Percentiles rank a stretch among this genome's conserved stretches.
Evolutionary conservation across 2,329 filamentous ascomycete species (phyloP).

Genomic region (Pseudodiploospora longispora): DNA sequence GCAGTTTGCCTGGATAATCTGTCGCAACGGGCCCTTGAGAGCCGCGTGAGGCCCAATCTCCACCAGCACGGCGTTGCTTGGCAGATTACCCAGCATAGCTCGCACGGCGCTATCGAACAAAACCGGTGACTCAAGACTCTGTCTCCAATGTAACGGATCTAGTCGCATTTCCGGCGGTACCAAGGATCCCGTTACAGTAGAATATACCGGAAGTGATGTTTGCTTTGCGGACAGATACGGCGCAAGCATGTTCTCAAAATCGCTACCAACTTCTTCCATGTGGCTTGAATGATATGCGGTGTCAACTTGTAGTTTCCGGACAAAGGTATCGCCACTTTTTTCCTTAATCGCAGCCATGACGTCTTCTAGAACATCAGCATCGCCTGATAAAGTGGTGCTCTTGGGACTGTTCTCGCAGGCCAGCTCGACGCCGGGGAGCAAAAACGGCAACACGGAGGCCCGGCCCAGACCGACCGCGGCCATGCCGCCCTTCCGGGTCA

Average conservation of each 20-base stretch:
- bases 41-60: constrained; percentile 15
- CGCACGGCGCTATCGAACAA: constrained; percentile 13
- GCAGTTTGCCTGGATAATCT: constrained; percentile 10
- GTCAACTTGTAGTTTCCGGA: constrained; percentile 2
- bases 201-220: no score
- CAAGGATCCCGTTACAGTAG: no score
- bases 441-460: background rate
- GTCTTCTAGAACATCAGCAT: background rate
- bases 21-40: constrained; percentile 7
- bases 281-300: background rate
- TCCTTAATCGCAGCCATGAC: background rate
- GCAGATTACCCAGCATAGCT: background rate
- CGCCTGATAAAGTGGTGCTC: constrained; percentile 3
- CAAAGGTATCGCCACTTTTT: background rate
- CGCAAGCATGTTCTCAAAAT: no score
- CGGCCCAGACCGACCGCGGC: constrained; percentile 3
- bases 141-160: constrained; percentile 17
- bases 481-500: constrained; percentile 1
- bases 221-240: no score
- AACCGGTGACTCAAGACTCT: constrained; percentile 22
- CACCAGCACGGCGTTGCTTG: constrained; percentile 7
- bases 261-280: no score
- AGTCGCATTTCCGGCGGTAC: no score
- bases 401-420: constrained; percentile 5
- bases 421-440: background rate